Percentiles rank a stretch among this genome's conserved stretches.
phyloP scores from a whole-genome alignment of 1,139 yeast species.

The Geotrichum reessii region DNA sequence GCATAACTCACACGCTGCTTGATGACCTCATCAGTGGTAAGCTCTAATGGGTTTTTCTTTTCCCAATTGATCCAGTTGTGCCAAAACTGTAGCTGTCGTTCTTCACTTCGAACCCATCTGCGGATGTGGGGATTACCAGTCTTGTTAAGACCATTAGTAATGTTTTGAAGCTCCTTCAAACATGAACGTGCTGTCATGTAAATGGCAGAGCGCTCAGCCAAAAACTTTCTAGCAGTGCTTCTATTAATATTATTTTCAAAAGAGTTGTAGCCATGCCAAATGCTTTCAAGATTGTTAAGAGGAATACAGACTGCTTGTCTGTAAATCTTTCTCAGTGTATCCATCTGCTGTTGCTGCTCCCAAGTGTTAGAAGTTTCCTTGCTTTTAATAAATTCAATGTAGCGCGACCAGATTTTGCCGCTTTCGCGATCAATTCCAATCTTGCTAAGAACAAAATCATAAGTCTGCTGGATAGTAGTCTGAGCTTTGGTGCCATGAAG shows the following conservation, averaged over 20 bases:
- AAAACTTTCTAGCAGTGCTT: slow-evolving; percentile 76
- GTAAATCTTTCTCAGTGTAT: slow-evolving; percentile 68
- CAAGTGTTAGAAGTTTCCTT: slow-evolving; percentile 78
- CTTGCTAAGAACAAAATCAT: slow-evolving; percentile 70
- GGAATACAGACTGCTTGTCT: slow-evolving; percentile 69
- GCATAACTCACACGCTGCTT: slow-evolving; percentile 65
- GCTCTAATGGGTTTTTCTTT: slow-evolving; percentile 56
- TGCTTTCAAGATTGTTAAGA: slow-evolving; percentile 60
- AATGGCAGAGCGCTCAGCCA: slow-evolving; percentile 76
- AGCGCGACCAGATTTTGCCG: slow-evolving; percentile 75
- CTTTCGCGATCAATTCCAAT: slow-evolving; percentile 76
- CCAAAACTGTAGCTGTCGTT: slow-evolving; percentile 48
- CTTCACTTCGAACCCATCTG: slow-evolving; percentile 40
- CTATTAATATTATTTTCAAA: slow-evolving; percentile 79
- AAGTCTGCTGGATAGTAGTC: slow-evolving; percentile 70
- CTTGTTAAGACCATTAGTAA: slow-evolving; percentile 46
- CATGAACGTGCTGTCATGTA: slow-evolving; percentile 86
- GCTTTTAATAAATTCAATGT: slow-evolving; percentile 66
- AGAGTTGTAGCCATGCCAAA: slow-evolving; percentile 75
- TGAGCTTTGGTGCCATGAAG: slow-evolving; percentile 83
- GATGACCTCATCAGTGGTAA: slow-evolving; percentile 43
- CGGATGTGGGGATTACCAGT: slow-evolving; percentile 38
- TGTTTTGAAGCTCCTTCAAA: slow-evolving; percentile 61
- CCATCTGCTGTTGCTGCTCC: slow-evolving; percentile 83
- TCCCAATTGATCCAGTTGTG: slow-evolving; percentile 77